phyloP scores from a whole-genome alignment of 805 yeast genomes.

The Sugiyamaella qingdaonensis region DNA sequence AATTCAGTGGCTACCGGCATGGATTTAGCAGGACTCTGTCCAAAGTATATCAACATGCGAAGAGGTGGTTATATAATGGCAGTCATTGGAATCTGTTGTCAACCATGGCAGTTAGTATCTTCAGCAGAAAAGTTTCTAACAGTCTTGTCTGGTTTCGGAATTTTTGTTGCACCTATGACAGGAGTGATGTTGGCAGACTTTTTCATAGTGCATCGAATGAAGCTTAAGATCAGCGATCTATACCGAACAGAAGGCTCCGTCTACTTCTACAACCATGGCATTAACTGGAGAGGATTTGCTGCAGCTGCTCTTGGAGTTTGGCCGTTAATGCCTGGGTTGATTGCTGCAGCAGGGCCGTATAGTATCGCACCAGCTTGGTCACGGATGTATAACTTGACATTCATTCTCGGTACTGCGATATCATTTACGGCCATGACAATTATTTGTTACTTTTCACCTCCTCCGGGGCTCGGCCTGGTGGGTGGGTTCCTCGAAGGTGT shows the following conservation, averaged over 20 bases:
- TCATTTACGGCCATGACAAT: background rate
- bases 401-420: background rate
- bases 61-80: constrained; percentile 39
- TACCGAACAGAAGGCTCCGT: constrained; percentile 35
- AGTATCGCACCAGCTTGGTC: background rate
- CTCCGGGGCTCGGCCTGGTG: background rate
- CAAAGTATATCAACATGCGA: constrained; percentile 31
- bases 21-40: constrained; percentile 28
- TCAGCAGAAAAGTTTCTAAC: constrained; percentile 13
- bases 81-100: constrained; percentile 32
- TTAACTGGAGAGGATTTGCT: constrained; percentile 41
- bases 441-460: background rate
- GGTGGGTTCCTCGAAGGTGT: background rate
- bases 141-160: constrained; percentile 31
- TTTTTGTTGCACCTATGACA: constrained; percentile 40
- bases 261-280: constrained; percentile 42
- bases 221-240: constrained; percentile 40
- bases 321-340: constrained; percentile 26
- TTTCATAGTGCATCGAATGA: constrained; percentile 38
- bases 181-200: constrained; percentile 38
- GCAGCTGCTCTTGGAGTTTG: constrained; percentile 29
- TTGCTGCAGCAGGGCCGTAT: constrained; percentile 16
- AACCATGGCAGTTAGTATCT: constrained; percentile 35
- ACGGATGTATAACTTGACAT: background rate
- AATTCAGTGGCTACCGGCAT: background rate